A percentile compares a stretch with the other conserved stretches of the same genome.
Evolutionary conservation across 129 eudicot genomes (phyloP).

Genomic region (Oenanthe sinensis): DNA sequence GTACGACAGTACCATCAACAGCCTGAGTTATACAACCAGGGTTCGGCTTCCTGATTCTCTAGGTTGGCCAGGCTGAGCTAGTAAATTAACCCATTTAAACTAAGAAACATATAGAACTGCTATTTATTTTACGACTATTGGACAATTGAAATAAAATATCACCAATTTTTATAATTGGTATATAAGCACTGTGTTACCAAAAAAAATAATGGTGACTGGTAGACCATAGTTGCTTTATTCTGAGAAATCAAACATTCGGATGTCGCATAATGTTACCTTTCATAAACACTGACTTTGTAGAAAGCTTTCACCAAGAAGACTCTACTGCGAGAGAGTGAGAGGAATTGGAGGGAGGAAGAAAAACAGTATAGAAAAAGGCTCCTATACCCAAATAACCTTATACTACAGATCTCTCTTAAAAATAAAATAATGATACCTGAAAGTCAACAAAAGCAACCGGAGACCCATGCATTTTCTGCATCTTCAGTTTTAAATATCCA

Average conservation of each 20-base stretch:
- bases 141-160: neutral
- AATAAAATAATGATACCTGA: constrained; percentile 34
- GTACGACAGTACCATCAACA: neutral
- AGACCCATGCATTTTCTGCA: constrained; percentile 86
- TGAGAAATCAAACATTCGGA: neutral
- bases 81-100: too few species aligned
- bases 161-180: neutral
- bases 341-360: neutral
- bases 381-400: neutral
- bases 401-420: neutral
- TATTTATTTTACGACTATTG: neutral
- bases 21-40: neutral
- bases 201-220: neutral
- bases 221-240: neutral
- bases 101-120: too few species aligned
- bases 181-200: neutral
- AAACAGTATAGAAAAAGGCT: neutral
- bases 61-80: neutral
- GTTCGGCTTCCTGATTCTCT: neutral
- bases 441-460: constrained; percentile 99
- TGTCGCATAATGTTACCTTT: neutral
- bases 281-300: neutral
- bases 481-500: constrained; percentile 83
- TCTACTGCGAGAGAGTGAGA: neutral
- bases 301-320: neutral